Conservation (phyloP, 164 flowering plant genomes). For the Tetracentron sinense region DNA sequence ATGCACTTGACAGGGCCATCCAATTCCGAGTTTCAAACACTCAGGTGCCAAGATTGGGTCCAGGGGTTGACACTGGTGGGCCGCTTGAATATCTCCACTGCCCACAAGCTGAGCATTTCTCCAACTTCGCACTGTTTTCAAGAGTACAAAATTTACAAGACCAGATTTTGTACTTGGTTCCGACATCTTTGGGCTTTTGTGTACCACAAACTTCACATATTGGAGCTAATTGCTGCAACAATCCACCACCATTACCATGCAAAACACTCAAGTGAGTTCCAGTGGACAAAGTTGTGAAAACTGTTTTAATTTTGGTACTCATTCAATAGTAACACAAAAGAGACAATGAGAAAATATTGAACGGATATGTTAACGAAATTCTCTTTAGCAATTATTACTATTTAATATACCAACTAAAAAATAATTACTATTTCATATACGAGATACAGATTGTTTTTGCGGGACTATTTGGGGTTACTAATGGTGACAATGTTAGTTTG, state of each 20-base stretch:
- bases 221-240: conserved; percentile 65
- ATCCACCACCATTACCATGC: conserved; percentile 7
- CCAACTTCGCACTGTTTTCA: conserved; percentile 60
- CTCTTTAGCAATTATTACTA: no score
- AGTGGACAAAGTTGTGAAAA: background rate
- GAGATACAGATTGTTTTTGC: no score
- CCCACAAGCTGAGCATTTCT: conserved; percentile 80
- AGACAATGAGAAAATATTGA: no score
- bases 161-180: conserved; percentile 54
- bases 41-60: conserved; percentile 72
- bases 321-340: no score
- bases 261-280: background rate
- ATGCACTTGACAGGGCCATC: no score
- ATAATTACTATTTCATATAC: no score
- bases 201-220: conserved; percentile 56
- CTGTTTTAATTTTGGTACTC: no score
- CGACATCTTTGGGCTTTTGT: conserved; percentile 50
- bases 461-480: no score
- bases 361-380: no score
- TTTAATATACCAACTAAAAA: no score
- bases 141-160: conserved; percentile 84
- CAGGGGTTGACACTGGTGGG: conserved; percentile 42
- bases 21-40: background rate
- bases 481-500: no score
- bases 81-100: conserved; percentile 95